A percentile compares a stretch with the other conserved stretches of the same genome.
Evolutionary conservation across 2,329 filamentous ascomycete genomes (phyloP).

Genomic region (Teratosphaeria nubilosa): DNA sequence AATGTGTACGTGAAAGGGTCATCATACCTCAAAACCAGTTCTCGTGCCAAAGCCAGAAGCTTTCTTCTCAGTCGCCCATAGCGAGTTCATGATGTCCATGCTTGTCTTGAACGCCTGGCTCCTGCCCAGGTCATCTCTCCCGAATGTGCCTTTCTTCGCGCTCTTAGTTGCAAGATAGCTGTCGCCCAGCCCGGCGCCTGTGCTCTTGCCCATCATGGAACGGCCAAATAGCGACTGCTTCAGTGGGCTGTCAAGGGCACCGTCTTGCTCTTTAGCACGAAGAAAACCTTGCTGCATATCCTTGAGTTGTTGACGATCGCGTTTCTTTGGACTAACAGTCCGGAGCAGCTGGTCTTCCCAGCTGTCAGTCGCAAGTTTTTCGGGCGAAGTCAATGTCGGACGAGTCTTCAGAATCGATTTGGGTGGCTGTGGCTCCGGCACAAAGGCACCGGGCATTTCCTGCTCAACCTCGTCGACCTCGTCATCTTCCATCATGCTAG

Average conservation of each 20-base stretch:
- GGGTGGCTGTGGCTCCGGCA: conserved; percentile 54
- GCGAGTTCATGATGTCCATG: conserved; percentile 92
- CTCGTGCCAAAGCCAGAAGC: conserved; percentile 22
- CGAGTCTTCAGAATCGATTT: conserved; percentile 41
- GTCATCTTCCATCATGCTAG: conserved; percentile 27
- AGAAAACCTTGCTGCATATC: conserved; percentile 54
- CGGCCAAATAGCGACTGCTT: conserved; percentile 78
- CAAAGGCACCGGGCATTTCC: conserved; percentile 70
- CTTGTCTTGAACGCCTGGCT: conserved; percentile 66
- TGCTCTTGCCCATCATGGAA: conserved; percentile 27
- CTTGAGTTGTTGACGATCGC: conserved; percentile 65
- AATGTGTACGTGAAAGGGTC: conserved; percentile 20
- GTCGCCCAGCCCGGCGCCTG: conserved; percentile 14
- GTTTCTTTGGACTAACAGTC: conserved; percentile 88
- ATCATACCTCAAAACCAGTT: conserved; percentile 65
- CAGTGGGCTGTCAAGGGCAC: conserved; percentile 37
- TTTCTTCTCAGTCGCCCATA: conserved; percentile 65
- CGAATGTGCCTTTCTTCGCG: conserved; percentile 18
- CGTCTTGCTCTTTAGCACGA: conserved; percentile 34
- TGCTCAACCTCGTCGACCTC: conserved; percentile 67
- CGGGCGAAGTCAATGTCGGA: conserved; percentile 39
- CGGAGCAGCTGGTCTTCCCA: conserved; percentile 92
- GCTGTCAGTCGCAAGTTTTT: conserved; percentile 56
- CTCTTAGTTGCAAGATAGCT: conserved; percentile 25
- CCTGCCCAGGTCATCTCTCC: conserved; percentile 11